These are phyloP conservation scores for Fagopyrum homotropicum DNA, from an alignment of 148 eudicot genomes.

Conservation along the genomic window DNA sequence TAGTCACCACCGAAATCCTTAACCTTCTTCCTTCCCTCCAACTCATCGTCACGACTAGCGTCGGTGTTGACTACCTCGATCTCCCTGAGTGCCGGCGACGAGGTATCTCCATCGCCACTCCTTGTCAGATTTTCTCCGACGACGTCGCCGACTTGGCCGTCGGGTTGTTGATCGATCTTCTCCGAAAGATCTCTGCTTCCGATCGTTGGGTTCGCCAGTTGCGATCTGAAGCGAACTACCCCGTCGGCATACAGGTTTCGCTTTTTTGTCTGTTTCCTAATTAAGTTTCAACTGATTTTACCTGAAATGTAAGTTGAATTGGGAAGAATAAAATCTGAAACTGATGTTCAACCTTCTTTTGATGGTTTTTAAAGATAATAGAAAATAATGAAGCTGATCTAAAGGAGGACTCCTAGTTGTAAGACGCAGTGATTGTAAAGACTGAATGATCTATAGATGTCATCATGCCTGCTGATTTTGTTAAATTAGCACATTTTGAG, in stretches of 20 bases:
- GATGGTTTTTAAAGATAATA: not conserved
- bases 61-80: slow-evolving; percentile 48
- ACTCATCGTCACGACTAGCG: slow-evolving; percentile 36
- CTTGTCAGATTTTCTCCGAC: slow-evolving; percentile 11
- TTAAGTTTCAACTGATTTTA: not conserved
- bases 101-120: slow-evolving; percentile 30
- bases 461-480: not conserved
- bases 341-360: no score
- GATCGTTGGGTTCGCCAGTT: slow-evolving; percentile 16
- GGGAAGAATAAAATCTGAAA: not conserved
- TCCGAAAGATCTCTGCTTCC: slow-evolving; percentile 11
- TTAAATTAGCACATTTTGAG: not conserved
- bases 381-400: not conserved
- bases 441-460: no score
- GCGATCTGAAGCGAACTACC: slow-evolving; percentile 20
- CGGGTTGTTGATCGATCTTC: slow-evolving; percentile 18
- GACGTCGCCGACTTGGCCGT: slow-evolving; percentile 17
- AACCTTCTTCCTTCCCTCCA: slow-evolving; percentile 31
- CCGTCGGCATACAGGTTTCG: not conserved
- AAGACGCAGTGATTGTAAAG: no score
- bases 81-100: slow-evolving; percentile 42
- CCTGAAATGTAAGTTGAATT: not conserved
- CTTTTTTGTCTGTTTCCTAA: not conserved
- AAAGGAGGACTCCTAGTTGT: no score
- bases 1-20: slow-evolving; percentile 23